These are phyloP conservation scores for Microstegium vimineum DNA, from an alignment of 176 grass and related monocot species.

Conservation along the genomic window DNA sequence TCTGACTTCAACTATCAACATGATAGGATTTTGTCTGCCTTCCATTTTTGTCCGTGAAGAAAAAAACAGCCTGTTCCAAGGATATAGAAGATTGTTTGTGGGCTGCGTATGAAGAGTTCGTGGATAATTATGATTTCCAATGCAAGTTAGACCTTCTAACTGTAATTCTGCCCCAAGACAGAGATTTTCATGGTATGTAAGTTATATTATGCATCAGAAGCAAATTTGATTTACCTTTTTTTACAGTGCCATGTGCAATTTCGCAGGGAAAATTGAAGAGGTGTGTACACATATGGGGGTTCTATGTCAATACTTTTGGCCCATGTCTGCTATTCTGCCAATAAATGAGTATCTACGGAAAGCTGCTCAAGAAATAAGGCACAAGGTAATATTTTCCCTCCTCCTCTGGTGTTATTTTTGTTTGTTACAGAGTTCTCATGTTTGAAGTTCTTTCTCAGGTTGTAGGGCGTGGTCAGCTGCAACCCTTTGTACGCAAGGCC, in stretches of 20 bases:
- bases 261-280: not conserved
- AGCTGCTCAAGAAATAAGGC: not conserved
- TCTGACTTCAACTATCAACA: no score
- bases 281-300: not conserved
- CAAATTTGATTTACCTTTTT: not conserved
- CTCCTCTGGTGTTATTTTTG: not conserved
- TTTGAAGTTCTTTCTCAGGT: not conserved
- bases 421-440: not conserved
- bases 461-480: not conserved
- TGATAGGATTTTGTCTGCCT: no score
- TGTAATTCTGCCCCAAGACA: not conserved
- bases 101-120: no score
- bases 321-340: not conserved
- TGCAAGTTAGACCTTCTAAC: not conserved
- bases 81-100: no score
- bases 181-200: not conserved
- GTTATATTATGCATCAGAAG: not conserved
- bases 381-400: not conserved
- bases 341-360: not conserved
- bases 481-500: not conserved
- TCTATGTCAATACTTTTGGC: not conserved
- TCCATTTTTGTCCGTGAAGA: no score
- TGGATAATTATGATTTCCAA: no score
- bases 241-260: not conserved
- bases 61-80: no score